Evolutionary conservation across 805 yeast species (phyloP).

Genomic region (Myxozyma neglecta): DNA sequence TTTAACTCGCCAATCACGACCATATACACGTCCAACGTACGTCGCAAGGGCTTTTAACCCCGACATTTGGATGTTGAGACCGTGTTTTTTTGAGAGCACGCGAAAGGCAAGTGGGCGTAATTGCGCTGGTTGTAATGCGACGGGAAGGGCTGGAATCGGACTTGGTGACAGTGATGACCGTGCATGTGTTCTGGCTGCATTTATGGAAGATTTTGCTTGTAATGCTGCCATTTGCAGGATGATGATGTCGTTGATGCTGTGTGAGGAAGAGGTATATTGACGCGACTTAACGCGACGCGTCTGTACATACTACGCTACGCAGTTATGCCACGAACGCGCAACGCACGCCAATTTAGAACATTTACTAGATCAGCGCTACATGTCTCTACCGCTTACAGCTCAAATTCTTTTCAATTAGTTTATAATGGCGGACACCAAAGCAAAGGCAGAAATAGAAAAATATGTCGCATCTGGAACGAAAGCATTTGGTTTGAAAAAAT

Average conservation of each 20-base stretch:
- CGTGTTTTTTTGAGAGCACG: slow-evolving; percentile 85
- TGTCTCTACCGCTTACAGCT: not conserved
- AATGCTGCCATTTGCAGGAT: too few relatives aligned
- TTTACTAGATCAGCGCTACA: not conserved
- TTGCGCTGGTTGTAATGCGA: slow-evolving; percentile 73
- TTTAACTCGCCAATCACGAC: slow-evolving; percentile 79
- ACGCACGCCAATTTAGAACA: not conserved
- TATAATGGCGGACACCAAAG: not conserved
- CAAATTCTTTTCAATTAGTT: not conserved
- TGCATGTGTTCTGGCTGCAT: not conserved
- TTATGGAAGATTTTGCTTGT: too few relatives aligned
- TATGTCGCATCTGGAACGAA: slow-evolving; percentile 63
- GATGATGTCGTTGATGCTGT: not conserved
- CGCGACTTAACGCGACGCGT: not conserved
- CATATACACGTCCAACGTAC: slow-evolving; percentile 73
- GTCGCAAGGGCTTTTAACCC: slow-evolving; percentile 74
- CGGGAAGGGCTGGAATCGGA: slow-evolving; percentile 52
- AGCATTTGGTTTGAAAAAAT: slow-evolving; percentile 62
- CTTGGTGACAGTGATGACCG: slow-evolving; percentile 18
- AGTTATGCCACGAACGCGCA: slow-evolving; percentile 6
- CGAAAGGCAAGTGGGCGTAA: slow-evolving; percentile 91
- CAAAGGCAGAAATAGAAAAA: slow-evolving; percentile 44
- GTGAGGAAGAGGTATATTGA: not conserved
- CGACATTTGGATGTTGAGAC: slow-evolving; percentile 82
- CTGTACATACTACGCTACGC: not conserved